Evolutionary conservation across 108 stramenopile genomes (phyloP).

Genomic region (Parmales sp.): DNA sequence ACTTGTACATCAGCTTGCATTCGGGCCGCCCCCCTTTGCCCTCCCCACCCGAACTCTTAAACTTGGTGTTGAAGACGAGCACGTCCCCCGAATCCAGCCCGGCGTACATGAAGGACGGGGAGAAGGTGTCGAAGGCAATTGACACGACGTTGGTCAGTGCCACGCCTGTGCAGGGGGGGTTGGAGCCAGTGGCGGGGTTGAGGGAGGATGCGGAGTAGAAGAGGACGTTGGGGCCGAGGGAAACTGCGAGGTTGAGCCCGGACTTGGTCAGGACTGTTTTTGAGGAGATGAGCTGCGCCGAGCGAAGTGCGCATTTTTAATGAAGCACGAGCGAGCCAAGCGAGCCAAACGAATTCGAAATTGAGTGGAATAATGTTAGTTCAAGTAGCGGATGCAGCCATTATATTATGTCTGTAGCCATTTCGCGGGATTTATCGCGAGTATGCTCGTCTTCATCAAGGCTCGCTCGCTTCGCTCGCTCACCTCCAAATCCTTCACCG

Average conservation of each 20-base stretch:
- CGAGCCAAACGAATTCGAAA: too few relatives aligned
- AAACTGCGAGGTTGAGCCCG: neutral
- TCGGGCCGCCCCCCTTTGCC: neutral
- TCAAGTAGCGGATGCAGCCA: too few relatives aligned
- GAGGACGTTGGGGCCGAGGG: neutral
- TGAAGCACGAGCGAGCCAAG: too few relatives aligned
- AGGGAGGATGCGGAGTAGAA: neutral
- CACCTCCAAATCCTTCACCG: neutral
- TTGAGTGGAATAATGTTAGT: too few relatives aligned
- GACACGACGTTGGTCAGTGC: neutral
- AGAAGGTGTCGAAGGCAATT: conserved; percentile 2
- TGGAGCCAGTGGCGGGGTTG: neutral
- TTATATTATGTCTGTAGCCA: too few relatives aligned
- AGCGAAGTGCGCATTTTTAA: too few relatives aligned
- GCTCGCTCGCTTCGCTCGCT: too few relatives aligned
- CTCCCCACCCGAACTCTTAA: neutral
- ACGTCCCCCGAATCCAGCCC: neutral
- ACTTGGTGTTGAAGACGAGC: conserved; percentile 10
- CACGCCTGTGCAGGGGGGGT: neutral
- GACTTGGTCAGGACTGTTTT: neutral
- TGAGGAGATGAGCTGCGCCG: neutral
- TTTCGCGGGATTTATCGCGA: too few relatives aligned
- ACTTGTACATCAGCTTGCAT: neutral
- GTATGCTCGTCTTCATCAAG: too few relatives aligned
- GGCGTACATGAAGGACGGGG: neutral